phyloP scores from a whole-genome alignment of 2,329 filamentous ascomycete species.

The Diaporthe australafricana region DNA sequence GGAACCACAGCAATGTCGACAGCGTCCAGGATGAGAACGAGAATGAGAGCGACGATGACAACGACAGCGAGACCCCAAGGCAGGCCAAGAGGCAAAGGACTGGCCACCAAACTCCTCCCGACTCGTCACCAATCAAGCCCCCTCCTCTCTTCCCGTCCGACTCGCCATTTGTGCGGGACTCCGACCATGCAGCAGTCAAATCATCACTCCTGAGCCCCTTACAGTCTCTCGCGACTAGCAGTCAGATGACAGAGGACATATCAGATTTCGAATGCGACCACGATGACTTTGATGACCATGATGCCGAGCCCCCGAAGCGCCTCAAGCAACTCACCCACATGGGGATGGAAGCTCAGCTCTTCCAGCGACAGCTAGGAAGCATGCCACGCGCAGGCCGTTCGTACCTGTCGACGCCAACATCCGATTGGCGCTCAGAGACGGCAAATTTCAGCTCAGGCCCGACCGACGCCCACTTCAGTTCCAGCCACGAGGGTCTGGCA shows the following conservation, averaged over 20 bases:
- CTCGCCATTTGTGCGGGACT: conserved; percentile 39
- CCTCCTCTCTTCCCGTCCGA: conserved; percentile 42
- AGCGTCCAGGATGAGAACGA: conserved; percentile 32
- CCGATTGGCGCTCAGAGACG: conserved; percentile 56
- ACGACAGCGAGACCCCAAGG: conserved; percentile 37
- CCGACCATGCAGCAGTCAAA: conserved; percentile 7
- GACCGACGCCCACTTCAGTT: conserved; percentile 51
- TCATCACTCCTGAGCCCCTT: conserved; percentile 52
- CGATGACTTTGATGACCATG: conserved; percentile 17
- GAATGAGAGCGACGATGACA: not conserved
- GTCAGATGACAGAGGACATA: conserved; percentile 43
- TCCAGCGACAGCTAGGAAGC: conserved; percentile 54
- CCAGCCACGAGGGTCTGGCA: conserved; percentile 50
- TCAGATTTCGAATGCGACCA: conserved; percentile 48
- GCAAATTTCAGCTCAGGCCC: conserved; percentile 54
- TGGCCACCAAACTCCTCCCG: conserved; percentile 52
- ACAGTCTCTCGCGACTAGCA: conserved; percentile 46
- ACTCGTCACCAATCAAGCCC: conserved; percentile 50
- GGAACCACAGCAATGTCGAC: not conserved
- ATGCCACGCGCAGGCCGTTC: conserved; percentile 50
- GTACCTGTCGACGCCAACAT: conserved; percentile 49
- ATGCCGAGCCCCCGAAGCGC: conserved; percentile 41
- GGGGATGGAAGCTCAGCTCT: conserved; percentile 52
- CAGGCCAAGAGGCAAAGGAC: conserved; percentile 52
- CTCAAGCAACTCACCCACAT: conserved; percentile 49